Conservation (phyloP, 805 yeast species). For the Zygoascus bituminiphila region DNA sequence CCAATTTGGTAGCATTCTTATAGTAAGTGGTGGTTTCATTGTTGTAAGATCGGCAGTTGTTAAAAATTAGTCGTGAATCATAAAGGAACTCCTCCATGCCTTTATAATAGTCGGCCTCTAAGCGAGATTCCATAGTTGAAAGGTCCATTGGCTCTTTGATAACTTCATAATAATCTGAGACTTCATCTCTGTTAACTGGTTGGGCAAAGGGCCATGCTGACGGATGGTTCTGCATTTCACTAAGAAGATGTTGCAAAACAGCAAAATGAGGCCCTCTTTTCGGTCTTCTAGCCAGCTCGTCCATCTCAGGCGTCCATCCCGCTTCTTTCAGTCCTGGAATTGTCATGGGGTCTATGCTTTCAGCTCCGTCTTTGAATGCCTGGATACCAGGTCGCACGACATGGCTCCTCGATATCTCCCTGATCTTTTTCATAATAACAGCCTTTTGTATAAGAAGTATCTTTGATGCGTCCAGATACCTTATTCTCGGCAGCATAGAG, state of each 20-base stretch:
- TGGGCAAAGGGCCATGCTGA: slow-evolving; percentile 97
- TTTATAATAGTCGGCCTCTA: slow-evolving; percentile 86
- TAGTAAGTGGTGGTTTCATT: slow-evolving; percentile 91
- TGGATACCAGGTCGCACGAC: slow-evolving; percentile 74
- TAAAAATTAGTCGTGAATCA: slow-evolving; percentile 78
- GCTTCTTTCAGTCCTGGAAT: slow-evolving; percentile 90
- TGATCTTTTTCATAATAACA: slow-evolving; percentile 77
- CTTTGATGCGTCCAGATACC: slow-evolving; percentile 84
- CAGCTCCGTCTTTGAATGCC: slow-evolving; percentile 45
- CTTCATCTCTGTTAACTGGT: slow-evolving; percentile 90
- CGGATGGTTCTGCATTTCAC: slow-evolving; percentile 88
- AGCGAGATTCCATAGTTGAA: slow-evolving; percentile 87
- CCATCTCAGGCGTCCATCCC: slow-evolving; percentile 99
- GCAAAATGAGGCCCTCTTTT: slow-evolving; percentile 92
- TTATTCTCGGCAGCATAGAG: slow-evolving; percentile 77
- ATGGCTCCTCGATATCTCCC: slow-evolving; percentile 70
- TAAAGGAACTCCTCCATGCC: slow-evolving; percentile 85
- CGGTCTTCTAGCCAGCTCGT: slow-evolving; percentile 89
- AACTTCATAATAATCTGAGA: slow-evolving; percentile 91
- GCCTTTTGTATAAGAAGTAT: slow-evolving; percentile 84
- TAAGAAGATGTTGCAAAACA: slow-evolving; percentile 78
- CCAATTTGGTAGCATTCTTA: slow-evolving; percentile 90
- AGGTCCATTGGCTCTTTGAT: slow-evolving; percentile 98
- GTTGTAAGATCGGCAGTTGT: slow-evolving; percentile 87
- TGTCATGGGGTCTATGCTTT: slow-evolving; percentile 57